Conservation (phyloP, 495 filamentous ascomycete species). For the Terfezia boudieri region DNA sequence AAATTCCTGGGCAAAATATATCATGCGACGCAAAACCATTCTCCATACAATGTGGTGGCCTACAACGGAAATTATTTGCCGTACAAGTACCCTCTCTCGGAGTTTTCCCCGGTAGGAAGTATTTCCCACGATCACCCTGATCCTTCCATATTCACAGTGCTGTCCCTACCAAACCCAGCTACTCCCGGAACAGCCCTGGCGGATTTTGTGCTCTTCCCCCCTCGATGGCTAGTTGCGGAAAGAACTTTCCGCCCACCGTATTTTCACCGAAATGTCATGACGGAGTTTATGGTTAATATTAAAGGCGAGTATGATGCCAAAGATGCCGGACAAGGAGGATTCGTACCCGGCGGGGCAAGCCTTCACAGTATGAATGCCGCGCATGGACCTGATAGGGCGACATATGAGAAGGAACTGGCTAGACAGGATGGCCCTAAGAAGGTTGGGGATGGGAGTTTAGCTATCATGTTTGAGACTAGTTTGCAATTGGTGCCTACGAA, state of each 20-base stretch:
- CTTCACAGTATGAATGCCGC: conserved; percentile 37
- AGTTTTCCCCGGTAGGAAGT: conserved; percentile 55
- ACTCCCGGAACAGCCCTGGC: conserved; percentile 44
- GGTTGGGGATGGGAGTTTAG: conserved; percentile 35
- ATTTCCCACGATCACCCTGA: conserved; percentile 63
- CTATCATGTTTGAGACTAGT: conserved; percentile 40
- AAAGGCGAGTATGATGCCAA: conserved; percentile 42
- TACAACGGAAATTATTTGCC: conserved; percentile 69
- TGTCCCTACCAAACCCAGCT: conserved; percentile 39
- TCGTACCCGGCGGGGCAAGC: conserved; percentile 33
- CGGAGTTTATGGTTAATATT: conserved; percentile 60
- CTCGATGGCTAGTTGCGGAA: conserved; percentile 56
- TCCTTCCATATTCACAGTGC: conserved; percentile 61
- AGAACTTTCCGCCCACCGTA: conserved; percentile 65
- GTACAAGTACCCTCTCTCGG: conserved; percentile 68
- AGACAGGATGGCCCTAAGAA: conserved; percentile 29
- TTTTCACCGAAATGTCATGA: conserved; percentile 74
- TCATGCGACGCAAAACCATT: conserved; percentile 5
- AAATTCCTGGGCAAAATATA: conserved; percentile 52
- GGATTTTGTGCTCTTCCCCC: conserved; percentile 69
- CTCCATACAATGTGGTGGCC: conserved; percentile 55
- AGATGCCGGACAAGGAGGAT: conserved; percentile 17
- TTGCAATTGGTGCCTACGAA: neutral
- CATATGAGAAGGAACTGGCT: conserved; percentile 41
- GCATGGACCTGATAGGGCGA: conserved; percentile 30